These are phyloP conservation scores for Globisporangium heterothallicum DNA, from an alignment of 352 stramenopile genomes.

Conservation along the genomic window DNA sequence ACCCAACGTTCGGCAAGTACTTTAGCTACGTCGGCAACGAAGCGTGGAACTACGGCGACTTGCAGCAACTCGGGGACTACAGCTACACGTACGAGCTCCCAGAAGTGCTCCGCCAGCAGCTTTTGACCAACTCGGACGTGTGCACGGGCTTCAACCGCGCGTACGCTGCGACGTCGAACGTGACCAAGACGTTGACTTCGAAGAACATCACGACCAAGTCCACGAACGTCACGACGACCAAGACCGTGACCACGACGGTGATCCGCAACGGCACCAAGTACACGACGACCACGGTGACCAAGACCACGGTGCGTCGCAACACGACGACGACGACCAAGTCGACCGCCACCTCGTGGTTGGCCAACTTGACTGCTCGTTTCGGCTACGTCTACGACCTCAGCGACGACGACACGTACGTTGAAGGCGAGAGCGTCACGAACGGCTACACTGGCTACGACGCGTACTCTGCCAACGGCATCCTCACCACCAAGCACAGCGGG, in stretches of 20 bases:
- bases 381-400: slow-evolving; percentile 45
- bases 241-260: slow-evolving; percentile 33
- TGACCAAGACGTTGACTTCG: slow-evolving; percentile 27
- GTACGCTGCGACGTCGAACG: slow-evolving; percentile 31
- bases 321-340: slow-evolving; percentile 21
- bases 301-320: slow-evolving; percentile 29
- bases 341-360: slow-evolving; percentile 24
- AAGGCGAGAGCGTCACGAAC: slow-evolving; percentile 35
- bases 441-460: slow-evolving; percentile 43
- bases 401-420: slow-evolving; percentile 25
- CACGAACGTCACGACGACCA: slow-evolving; percentile 39
- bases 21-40: slow-evolving; percentile 48
- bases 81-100: slow-evolving; percentile 71
- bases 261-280: slow-evolving; percentile 51
- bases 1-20: slow-evolving; percentile 61
- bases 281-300: slow-evolving; percentile 46
- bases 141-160: slow-evolving; percentile 50
- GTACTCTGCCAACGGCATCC: slow-evolving; percentile 25
- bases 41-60: slow-evolving; percentile 58
- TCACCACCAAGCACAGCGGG: slow-evolving; percentile 54
- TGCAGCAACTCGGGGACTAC: slow-evolving; percentile 58
- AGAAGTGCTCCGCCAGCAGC: slow-evolving; percentile 47
- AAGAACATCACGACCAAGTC: slow-evolving; percentile 36
- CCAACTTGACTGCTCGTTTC: slow-evolving; percentile 31
- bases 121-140: slow-evolving; percentile 60